phyloP scores from a whole-genome alignment of 129 eudicot genomes.

The Logfia minima region DNA sequence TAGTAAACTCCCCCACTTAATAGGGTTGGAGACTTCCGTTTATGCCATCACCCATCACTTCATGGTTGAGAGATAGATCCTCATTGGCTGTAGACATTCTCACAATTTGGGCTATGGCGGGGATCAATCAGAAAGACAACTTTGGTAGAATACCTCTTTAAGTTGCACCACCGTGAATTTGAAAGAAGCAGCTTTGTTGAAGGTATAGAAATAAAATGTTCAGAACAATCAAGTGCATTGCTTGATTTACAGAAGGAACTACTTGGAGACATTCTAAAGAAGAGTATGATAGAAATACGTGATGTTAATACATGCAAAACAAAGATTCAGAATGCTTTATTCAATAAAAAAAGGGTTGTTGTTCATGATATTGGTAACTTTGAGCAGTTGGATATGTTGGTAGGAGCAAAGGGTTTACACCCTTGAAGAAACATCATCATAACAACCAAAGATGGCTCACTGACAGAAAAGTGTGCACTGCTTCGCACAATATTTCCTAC shows the following conservation, averaged over 20 bases:
- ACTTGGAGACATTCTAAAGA: background rate
- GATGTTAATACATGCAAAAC: background rate
- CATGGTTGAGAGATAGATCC: background rate
- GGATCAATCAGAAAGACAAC: too few species aligned
- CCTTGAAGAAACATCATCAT: conserved; percentile 11
- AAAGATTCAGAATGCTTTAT: background rate
- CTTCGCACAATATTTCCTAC: background rate
- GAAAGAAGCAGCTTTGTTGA: background rate
- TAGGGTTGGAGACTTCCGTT: background rate
- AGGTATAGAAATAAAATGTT: background rate
- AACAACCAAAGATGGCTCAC: conserved; percentile 9
- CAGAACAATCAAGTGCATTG: background rate
- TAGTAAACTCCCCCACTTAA: background rate
- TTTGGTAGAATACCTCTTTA: background rate
- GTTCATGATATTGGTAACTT: conserved; percentile 16
- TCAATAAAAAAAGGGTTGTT: background rate
- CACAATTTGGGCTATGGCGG: too few species aligned
- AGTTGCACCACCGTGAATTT: background rate
- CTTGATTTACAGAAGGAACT: background rate
- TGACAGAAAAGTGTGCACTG: conserved; percentile 15
- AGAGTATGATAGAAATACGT: background rate
- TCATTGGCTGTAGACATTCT: too few species aligned
- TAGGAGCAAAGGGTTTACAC: background rate
- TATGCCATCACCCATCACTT: background rate
- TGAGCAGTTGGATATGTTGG: background rate